A percentile compares a stretch with the other conserved stretches of the same genome.
These are phyloP conservation scores for Mycena maculata DNA, from an alignment of 768 basidiomycete species.

Conservation along the genomic window DNA sequence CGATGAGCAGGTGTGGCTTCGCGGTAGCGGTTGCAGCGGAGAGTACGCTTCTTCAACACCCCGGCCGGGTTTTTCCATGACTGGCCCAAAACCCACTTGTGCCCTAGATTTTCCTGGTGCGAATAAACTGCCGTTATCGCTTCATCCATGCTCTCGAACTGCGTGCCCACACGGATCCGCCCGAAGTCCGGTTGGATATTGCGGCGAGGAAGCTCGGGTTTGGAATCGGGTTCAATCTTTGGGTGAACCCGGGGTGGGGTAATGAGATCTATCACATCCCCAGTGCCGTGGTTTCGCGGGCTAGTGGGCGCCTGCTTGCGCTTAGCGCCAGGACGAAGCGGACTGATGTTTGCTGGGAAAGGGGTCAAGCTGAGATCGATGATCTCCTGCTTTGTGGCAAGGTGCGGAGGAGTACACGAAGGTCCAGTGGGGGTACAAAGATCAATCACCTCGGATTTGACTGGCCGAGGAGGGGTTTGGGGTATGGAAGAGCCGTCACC, in stretches of 20 bases:
- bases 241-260: background rate
- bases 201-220: no score
- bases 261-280: background rate
- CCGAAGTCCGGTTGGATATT: background rate
- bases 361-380: background rate
- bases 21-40: constrained; percentile 19
- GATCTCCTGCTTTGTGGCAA: constrained; percentile 4
- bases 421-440: background rate
- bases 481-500: background rate
- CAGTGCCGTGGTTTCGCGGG: background rate
- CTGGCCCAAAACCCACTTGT: constrained; percentile 16
- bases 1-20: background rate
- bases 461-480: background rate
- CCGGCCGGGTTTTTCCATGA: background rate
- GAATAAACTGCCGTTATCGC: background rate
- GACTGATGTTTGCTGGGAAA: no score
- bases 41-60: background rate
- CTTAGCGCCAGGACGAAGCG: background rate
- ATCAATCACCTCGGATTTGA: background rate
- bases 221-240: background rate
- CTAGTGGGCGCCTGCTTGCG: background rate
- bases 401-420: background rate
- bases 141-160: background rate
- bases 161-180: background rate
- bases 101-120: background rate